Evolutionary conservation across 768 basidiomycete genomes (phyloP).

Genomic region (Hericium erinaceus): DNA sequence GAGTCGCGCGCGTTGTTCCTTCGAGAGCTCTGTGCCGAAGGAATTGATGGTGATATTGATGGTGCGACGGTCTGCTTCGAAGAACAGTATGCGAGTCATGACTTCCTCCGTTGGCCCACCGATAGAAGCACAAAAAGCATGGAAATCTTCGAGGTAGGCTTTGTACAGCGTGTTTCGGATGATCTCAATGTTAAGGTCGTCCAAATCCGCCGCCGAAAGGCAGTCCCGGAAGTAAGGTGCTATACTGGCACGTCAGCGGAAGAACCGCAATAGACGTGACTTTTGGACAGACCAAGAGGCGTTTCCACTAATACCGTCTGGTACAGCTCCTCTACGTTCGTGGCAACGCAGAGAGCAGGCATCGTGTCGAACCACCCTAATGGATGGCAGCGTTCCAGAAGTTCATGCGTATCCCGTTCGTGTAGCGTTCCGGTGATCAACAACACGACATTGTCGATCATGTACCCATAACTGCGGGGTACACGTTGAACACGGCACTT

Average conservation of each 20-base stretch:
- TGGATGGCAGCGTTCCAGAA: conserved; percentile 94
- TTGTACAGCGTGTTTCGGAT: conserved; percentile 99
- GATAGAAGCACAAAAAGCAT: conserved; percentile 69
- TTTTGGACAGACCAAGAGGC: conserved; percentile 65
- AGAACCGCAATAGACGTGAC: background rate
- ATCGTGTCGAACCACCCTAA: conserved; percentile 96
- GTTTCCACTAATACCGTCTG: conserved; percentile 97
- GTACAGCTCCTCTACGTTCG: conserved; percentile 96
- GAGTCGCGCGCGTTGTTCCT: conserved; percentile 89
- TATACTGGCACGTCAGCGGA: conserved; percentile 15
- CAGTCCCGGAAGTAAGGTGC: conserved; percentile 97
- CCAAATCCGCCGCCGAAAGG: conserved; percentile 89
- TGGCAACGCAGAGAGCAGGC: conserved; percentile 98
- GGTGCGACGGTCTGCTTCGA: conserved; percentile 94
- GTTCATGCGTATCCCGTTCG: conserved; percentile 94
- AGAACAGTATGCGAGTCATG: conserved; percentile 86
- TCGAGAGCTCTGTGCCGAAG: conserved; percentile 88
- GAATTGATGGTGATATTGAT: conserved; percentile 99
- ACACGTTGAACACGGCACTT: background rate
- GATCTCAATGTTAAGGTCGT: conserved; percentile 99
- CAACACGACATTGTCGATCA: conserved; percentile 99
- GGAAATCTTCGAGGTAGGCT: conserved; percentile 96
- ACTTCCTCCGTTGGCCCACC: conserved; percentile 83
- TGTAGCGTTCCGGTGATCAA: conserved; percentile 96
- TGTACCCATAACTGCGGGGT: conserved; percentile 78